These are phyloP conservation scores for Pseudogymnoascus sp. DNA, from an alignment of 2,329 filamentous ascomycete species.

Conservation along the genomic window DNA sequence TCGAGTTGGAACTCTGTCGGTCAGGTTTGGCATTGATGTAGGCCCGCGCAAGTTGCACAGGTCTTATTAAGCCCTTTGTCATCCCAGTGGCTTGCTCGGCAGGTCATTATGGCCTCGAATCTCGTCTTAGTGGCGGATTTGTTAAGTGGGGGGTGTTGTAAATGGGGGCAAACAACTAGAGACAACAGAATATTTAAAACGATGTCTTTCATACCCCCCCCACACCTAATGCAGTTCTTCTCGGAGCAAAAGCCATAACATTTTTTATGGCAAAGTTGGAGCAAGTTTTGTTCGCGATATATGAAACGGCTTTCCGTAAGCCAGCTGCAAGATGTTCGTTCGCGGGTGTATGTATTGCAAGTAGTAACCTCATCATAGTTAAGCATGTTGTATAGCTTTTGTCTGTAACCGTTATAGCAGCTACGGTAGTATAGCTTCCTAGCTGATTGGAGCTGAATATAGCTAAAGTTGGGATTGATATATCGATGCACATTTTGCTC, in stretches of 20 bases:
- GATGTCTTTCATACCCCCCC: background rate
- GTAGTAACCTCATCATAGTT: background rate
- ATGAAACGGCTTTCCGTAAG: background rate
- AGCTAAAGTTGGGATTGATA: background rate
- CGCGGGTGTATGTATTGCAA: background rate
- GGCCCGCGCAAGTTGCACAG: background rate
- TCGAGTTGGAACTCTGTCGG: background rate
- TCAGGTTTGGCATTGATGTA: background rate
- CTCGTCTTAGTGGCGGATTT: background rate
- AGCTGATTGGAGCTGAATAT: background rate
- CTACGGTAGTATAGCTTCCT: background rate
- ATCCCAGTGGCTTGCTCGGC: background rate
- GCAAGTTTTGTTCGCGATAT: background rate
- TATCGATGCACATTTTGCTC: background rate
- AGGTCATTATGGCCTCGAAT: background rate
- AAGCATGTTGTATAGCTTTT: no score
- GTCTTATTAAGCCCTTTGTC: background rate
- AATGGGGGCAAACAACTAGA: background rate
- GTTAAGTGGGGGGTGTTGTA: background rate
- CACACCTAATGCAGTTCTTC: background rate
- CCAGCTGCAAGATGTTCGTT: background rate
- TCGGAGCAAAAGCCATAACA: background rate
- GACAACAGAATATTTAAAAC: background rate
- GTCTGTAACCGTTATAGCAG: background rate
- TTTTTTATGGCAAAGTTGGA: background rate